Conservation (phyloP, 257 asterid species). For the Solanum raphanifolium region DNA sequence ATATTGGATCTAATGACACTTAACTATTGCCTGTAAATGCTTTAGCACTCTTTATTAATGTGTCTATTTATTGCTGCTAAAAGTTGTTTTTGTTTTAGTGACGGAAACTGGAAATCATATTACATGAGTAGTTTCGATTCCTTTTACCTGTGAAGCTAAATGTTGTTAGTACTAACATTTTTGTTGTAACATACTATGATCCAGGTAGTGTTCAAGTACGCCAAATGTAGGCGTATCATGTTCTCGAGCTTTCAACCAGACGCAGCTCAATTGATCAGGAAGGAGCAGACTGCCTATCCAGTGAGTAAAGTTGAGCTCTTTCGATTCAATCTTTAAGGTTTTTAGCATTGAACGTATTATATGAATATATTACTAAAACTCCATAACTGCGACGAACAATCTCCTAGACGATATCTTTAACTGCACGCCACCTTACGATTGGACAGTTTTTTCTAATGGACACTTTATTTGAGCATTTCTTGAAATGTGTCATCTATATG, state of each 20-base stretch:
- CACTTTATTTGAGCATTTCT: not conserved
- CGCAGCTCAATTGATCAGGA: conserved; percentile 5
- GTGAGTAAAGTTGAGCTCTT: not conserved
- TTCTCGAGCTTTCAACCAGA: conserved; percentile 24
- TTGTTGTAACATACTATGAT: not conserved
- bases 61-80: too few relatives aligned
- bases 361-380: not conserved
- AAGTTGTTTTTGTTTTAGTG: too few relatives aligned
- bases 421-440: not conserved
- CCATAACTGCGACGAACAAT: not conserved
- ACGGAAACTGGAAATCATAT: not conserved
- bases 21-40: too few relatives aligned
- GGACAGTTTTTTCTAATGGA: not conserved
- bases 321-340: not conserved
- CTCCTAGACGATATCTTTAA: not conserved
- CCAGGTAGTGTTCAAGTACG: conserved; percentile 12
- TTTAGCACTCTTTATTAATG: too few relatives aligned
- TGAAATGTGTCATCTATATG: not conserved
- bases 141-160: not conserved
- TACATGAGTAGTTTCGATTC: not conserved
- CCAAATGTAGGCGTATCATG: conserved; percentile 5
- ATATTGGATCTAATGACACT: too few relatives aligned
- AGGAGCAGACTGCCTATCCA: conserved; percentile 15
- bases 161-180: not conserved
- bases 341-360: not conserved